Base-by-base conservation (phyloP, 2,329 filamentous ascomycete species). In the Fusarium sp. region DNA sequence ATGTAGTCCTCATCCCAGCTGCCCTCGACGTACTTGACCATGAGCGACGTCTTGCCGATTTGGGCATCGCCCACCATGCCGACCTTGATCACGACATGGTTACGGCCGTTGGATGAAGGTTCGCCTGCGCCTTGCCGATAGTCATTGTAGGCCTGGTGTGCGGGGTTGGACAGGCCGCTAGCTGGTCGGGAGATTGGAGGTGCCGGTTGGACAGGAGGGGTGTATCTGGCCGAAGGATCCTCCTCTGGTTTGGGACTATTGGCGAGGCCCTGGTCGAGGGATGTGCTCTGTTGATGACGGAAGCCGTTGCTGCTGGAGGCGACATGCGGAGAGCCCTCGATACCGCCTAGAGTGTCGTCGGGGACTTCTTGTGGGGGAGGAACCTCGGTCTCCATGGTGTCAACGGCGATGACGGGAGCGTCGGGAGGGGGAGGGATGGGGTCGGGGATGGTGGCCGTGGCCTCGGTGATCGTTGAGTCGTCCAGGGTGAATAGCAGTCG, bases 1-100 rank as follows among this genome's bases (percentile, higher is more conserved):
- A 99, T 99, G 84, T 99, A 99, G 83, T 99, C 97, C 85, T 99
- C 97, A 83, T 99, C 97, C 95, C 97, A 99, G 84, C 95, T 98
- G 69, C 97, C 97, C 85, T 99, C 97, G 65, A 99, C 97, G 81
- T 99, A 99, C 84, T 99, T 99, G 81, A 99, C 97, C 97, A 99
- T 99, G 81, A 99, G 86, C 74, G 95, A 98, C 20, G 97, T 99
- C 90, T 99, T 99, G 81, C 97, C 97, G 78, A 99, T 99, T 85
- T 99, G 97, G 67, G 97, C 97, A 85, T 99, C 97, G 56, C 97
- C 97, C 54, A 99, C 97, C 97, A 99, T 99, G 80, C 97, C 97
- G 61, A 99, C 97, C 85, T 99, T 99, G 88, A 99, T 98, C 66
- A 99, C 97, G 40, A 99, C 97, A 79, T 92, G 91, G 81, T 91